Evolutionary conservation across 2,329 filamentous ascomycete species (phyloP).

Genomic region (Talaromyces pinophilus): DNA sequence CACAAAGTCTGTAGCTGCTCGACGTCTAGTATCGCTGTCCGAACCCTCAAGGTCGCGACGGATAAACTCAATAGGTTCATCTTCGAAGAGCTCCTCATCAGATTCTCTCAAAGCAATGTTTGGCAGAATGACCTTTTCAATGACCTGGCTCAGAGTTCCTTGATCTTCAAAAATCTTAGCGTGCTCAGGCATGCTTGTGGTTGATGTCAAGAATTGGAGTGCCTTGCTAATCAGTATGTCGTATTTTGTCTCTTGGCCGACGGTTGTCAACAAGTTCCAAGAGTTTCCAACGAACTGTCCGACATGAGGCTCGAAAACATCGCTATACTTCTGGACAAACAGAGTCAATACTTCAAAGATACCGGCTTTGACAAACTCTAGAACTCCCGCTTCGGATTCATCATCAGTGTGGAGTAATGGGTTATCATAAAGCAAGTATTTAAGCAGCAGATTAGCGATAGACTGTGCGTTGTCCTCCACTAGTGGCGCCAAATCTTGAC

Average conservation of each 20-base stretch:
- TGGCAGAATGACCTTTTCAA: constrained; percentile 92
- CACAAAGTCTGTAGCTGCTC: constrained; percentile 93
- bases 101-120: constrained; percentile 91
- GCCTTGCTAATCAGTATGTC: constrained; percentile 93
- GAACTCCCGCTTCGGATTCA: constrained; percentile 79
- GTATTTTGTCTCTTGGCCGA: constrained; percentile 86
- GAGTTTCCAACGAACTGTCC: constrained; percentile 84
- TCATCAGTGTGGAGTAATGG: constrained; percentile 79
- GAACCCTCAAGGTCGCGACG: constrained; percentile 92
- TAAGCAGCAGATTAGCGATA: constrained; percentile 80
- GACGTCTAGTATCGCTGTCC: constrained; percentile 86
- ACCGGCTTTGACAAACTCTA: constrained; percentile 87
- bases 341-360: constrained; percentile 90
- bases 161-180: constrained; percentile 83
- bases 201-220: constrained; percentile 88
- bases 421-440: constrained; percentile 90
- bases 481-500: constrained; percentile 89
- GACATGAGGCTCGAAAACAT: constrained; percentile 81
- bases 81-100: constrained; percentile 93
- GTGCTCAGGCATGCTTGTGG: constrained; percentile 75
- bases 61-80: constrained; percentile 98
- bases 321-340: constrained; percentile 92
- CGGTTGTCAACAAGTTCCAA: constrained; percentile 86
- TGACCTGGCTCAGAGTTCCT: constrained; percentile 76
- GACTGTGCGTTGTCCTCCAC: constrained; percentile 84